Conservation (phyloP, 208 protist species). For the Balamuthia mandrillaris region DNA sequence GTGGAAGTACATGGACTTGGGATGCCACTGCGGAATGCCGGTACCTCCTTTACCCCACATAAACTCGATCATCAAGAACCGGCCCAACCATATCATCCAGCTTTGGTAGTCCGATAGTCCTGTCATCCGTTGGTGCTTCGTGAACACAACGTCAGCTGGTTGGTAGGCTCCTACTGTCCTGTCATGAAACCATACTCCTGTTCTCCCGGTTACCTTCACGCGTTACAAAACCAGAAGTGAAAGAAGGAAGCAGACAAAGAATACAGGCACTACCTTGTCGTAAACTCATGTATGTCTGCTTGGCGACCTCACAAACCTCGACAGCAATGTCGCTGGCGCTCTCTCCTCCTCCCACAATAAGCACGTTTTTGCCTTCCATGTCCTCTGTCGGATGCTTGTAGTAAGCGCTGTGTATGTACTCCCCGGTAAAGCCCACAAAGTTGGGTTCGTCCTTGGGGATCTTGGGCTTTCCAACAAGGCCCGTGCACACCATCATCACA, state of each 20-base stretch:
- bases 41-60: slow-evolving; percentile 37
- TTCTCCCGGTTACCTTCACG: too few species aligned
- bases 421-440: too few species aligned
- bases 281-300: too few species aligned
- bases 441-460: too few species aligned
- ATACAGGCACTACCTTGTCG: too few species aligned
- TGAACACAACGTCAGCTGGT: slow-evolving; percentile 20
- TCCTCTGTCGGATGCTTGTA: slow-evolving; percentile 29
- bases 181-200: slow-evolving; percentile 27
- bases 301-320: slow-evolving; percentile 22
- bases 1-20: slow-evolving; percentile 23
- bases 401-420: background rate
- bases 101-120: slow-evolving; percentile 21
- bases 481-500: too few species aligned
- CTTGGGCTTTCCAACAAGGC: too few species aligned
- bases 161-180: slow-evolving; percentile 5
- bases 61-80: slow-evolving; percentile 4
- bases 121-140: slow-evolving; percentile 17
- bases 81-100: slow-evolving; percentile 1
- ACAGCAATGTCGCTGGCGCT: slow-evolving; percentile 19
- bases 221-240: too few species aligned
- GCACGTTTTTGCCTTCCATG: slow-evolving; percentile 30
- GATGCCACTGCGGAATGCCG: slow-evolving; percentile 27
- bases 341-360: slow-evolving; percentile 26
- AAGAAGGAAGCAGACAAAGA: too few species aligned